Base-by-base conservation (phyloP, 2,329 filamentous ascomycete species). In the Colletotrichum simmondsii region DNA sequence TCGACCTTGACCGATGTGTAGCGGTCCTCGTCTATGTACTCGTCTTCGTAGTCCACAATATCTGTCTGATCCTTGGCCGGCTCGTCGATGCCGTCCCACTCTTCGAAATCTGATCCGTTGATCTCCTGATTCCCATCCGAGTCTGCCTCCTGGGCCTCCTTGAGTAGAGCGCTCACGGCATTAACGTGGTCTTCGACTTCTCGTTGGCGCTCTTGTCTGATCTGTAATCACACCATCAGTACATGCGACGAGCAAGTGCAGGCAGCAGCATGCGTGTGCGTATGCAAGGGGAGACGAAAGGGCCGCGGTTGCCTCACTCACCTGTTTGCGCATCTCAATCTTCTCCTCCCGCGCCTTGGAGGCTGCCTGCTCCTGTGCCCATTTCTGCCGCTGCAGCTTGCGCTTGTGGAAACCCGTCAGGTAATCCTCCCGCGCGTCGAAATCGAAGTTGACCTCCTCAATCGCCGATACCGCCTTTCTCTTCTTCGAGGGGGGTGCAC, bases 351-450 rank as follows among this genome's bases (percentile, higher is more conserved):
- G 91, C 60, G 92, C 95, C 80, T 89, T 92, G 82, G 94, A 93
- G 58, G 90, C 92, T 4, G 94, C 94, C 77, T 93, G 88, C 76
- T 97, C 95, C 79, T 97, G 93, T 2, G 96, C 96, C 82, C 92
- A 87, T 85, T 97, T 97, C 76, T 92, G 91, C 49, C 97, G 90
- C 81, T 95, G 93, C 65, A 94, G 85, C 83, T 98, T 98, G 82
- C 97, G 93, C 88, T 98, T 99, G 86, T 96, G 95, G 84, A 99
- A 99, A 3, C 97, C 97, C 0, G 95, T 98, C 71, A 99, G 88
- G 80, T 94, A 99, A 79, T 98, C 95, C 75, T 93, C 86, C 75
- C 97, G 92, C 58, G 94, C 94, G 74, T 88, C 87, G 74, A 89
- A 85, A 84, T 99, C 95, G 84, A 98, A 99, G 65, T 87, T 91